Evolutionary conservation across 768 basidiomycete genomes (phyloP), one percentile per base, ranked within the genome.

Genomic region (Amanita jacksonii): DNA sequence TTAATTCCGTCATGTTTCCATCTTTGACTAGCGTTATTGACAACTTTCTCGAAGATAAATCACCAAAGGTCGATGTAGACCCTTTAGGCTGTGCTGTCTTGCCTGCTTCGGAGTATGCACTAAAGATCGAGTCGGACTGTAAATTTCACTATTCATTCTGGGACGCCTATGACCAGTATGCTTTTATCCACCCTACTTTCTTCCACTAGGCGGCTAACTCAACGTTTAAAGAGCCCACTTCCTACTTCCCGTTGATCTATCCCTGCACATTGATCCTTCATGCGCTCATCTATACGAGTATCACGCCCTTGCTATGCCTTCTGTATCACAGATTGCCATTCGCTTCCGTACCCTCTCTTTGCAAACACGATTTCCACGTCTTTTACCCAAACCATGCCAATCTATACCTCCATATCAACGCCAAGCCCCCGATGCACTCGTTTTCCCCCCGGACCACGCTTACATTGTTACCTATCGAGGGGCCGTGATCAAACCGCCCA

Each of bases 71-170:
- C 34, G 34, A 28, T 10, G 5, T 35, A 5, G 43, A 43, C 16
- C 6, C 15, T 16, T 8, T 36, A 15, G 43, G 43, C 16, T 37
- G 24, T 13, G 24, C 34, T 2, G 20, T 28, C 23, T 22, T 43
- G 4, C 43, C 43, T 13, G 9, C 43, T 3, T 43, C 43, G n/a
- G 43, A 43, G 20, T 43, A 22, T 36, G 18, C 16, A 9, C 34
- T 43, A 8, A 4, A 20, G 12, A 32, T 43, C 12, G 34, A 43
- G 36, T 35, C 43, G 8, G 43, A 36, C 15, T 36, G 24, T 23
- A 35, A 36, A 9, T 43, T 36, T 43, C 24, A 43, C 18, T 43
- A 43, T 13, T 31, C 32, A 12, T 43, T 43, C 10, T 43, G 43
- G 43, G 43, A 43, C n/a, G 32, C 10, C 8, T 20, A 24, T 16